phyloP scores from a whole-genome alignment of 345 rosid genomes.

The Eucalyptus paniculata region DNA sequence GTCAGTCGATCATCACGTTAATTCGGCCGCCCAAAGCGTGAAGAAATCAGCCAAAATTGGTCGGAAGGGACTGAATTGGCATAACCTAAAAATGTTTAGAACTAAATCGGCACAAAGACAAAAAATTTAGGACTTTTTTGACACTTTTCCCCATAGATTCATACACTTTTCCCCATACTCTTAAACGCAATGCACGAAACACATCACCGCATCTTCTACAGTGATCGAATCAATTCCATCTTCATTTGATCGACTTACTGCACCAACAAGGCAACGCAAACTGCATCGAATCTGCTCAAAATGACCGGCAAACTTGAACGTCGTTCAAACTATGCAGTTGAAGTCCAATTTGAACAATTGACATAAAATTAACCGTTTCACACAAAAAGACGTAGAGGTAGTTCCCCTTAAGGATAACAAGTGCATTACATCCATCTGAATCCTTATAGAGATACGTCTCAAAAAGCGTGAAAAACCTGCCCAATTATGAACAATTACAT shows the following conservation, averaged over 20 bases:
- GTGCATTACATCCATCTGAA: not conserved
- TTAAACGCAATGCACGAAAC: not conserved
- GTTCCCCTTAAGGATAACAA: not conserved
- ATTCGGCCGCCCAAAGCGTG: too few species aligned
- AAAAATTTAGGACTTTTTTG: too few species aligned
- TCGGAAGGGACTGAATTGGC: too few species aligned
- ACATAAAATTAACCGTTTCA: not conserved
- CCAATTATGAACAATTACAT: not conserved
- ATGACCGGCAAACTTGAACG: not conserved
- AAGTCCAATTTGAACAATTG: not conserved
- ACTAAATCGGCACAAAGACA: too few species aligned
- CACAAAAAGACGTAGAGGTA: not conserved
- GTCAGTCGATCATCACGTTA: too few species aligned
- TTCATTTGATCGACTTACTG: not conserved
- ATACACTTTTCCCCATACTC: not conserved
- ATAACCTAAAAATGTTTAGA: too few species aligned
- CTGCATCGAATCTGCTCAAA: not conserved
- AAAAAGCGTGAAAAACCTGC: not conserved
- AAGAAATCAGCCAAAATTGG: too few species aligned
- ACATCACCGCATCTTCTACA: not conserved
- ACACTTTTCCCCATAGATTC: not conserved
- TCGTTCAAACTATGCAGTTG: not conserved
- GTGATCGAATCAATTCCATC: not conserved
- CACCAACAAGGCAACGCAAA: not conserved
- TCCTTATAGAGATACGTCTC: not conserved